Percentiles rank a stretch among this genome's conserved stretches.
phyloP scores from a whole-genome alignment of 257 asterid species.

The Ocimum tenuiflorum region DNA sequence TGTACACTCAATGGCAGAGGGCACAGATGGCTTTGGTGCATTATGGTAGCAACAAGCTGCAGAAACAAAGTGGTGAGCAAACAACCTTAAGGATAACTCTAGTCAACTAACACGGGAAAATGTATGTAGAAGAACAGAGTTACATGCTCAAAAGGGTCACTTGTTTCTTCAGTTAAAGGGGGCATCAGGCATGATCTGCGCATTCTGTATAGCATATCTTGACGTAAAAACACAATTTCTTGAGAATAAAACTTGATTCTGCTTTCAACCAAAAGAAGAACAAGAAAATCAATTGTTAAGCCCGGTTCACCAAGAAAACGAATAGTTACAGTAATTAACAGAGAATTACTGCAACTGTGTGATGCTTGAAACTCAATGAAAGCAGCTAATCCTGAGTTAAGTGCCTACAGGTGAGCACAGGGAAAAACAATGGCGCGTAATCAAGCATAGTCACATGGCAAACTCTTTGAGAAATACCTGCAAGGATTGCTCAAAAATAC shows the following conservation, averaged over 20 bases:
- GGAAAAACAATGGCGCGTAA: not conserved
- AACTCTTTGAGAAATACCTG: conserved; percentile 43
- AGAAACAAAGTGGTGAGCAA: conserved; percentile 9
- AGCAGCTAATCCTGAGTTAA: not conserved
- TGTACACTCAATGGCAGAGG: conserved; percentile 86
- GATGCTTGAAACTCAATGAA: not conserved
- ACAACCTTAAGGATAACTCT: not conserved
- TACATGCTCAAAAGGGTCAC: conserved; percentile 93
- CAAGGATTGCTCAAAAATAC: conserved; percentile 84
- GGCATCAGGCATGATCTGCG: conserved; percentile 87
- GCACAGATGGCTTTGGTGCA: conserved; percentile 96
- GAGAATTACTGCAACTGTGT: not conserved
- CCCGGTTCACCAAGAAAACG: not conserved
- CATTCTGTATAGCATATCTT: conserved; percentile 92
- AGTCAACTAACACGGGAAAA: conserved; percentile 1
- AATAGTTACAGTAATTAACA: not conserved
- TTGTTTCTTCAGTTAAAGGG: conserved; percentile 81
- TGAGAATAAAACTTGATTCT: conserved; percentile 86
- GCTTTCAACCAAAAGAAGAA: conserved; percentile 22
- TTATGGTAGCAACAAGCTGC: conserved; percentile 93
- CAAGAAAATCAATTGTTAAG: not conserved
- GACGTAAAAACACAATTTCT: conserved; percentile 90
- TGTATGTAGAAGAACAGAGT: conserved; percentile 25
- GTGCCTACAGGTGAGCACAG: conserved; percentile 11
- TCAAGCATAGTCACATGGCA: not conserved